A percentile compares a stretch with the other conserved stretches of the same genome.
These are phyloP conservation scores for Zymoseptoria ardabiliae DNA, from an alignment of 2,329 filamentous ascomycete species.

Conservation along the genomic window DNA sequence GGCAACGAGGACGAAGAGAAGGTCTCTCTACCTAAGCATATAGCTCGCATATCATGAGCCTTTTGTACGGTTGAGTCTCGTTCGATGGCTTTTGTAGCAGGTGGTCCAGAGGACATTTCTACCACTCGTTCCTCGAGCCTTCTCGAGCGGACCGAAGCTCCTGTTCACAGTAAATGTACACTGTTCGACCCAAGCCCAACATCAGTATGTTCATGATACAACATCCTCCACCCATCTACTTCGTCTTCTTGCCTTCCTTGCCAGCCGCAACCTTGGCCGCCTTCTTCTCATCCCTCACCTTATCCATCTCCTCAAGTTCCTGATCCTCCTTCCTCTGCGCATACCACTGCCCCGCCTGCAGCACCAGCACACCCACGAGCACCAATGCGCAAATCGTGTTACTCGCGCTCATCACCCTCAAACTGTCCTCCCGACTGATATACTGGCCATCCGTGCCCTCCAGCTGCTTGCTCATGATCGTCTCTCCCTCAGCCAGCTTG, in stretches of 20 bases:
- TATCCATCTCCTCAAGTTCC: slow-evolving; percentile 61
- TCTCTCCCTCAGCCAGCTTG: slow-evolving; percentile 30
- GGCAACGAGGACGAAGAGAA: no score
- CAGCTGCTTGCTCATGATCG: slow-evolving; percentile 27
- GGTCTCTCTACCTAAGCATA: no score
- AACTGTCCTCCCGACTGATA: slow-evolving; percentile 76
- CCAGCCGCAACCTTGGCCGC: slow-evolving; percentile 26
- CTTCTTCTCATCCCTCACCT: slow-evolving; percentile 45
- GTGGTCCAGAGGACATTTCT: neutral
- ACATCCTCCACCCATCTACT: slow-evolving; percentile 15
- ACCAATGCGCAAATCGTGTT: slow-evolving; percentile 95
- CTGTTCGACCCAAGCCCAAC: neutral
- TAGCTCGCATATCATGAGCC: no score
- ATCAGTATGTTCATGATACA: neutral
- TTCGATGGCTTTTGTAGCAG: neutral
- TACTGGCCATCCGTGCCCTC: slow-evolving; percentile 51
- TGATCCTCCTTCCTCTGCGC: slow-evolving; percentile 87
- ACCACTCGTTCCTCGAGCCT: neutral
- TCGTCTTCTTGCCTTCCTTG: slow-evolving; percentile 24
- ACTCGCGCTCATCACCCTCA: slow-evolving; percentile 85
- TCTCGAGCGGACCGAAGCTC: neutral
- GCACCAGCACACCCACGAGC: slow-evolving; percentile 78
- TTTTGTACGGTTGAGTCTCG: no score
- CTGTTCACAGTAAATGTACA: neutral
- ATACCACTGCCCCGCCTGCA: slow-evolving; percentile 98